phyloP scores from a whole-genome alignment of 2,329 filamentous ascomycete species.

The Alternaria consortialis region DNA sequence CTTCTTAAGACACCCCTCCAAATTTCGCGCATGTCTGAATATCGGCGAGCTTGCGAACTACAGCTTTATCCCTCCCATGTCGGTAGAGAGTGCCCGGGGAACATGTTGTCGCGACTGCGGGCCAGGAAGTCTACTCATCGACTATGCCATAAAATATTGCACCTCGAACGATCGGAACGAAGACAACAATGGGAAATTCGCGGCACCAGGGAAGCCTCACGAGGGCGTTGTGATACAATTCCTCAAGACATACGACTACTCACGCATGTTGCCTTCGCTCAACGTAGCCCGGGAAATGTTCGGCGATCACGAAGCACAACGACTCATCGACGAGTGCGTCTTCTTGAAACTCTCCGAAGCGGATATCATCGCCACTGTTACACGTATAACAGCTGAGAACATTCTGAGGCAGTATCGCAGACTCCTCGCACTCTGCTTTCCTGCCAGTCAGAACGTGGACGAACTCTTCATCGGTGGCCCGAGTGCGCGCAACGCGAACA shows the following conservation, averaged over 20 bases:
- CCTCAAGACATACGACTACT: conserved; percentile 59
- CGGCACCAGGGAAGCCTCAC: conserved; percentile 59
- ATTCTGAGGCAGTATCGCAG: conserved; percentile 63
- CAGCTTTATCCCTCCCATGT: conserved; percentile 65
- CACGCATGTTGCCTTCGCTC: conserved; percentile 61
- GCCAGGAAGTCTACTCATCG: conserved; percentile 66
- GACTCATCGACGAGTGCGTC: conserved; percentile 60
- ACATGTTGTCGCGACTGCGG: conserved; percentile 65
- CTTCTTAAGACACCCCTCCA: conserved; percentile 64
- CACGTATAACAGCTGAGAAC: conserved; percentile 66
- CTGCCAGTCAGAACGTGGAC: conserved; percentile 53
- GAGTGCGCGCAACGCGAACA: conserved; percentile 67
- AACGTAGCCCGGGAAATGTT: conserved; percentile 69
- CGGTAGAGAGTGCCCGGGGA: conserved; percentile 47
- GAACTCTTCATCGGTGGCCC: conserved; percentile 71
- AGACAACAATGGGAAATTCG: conserved; percentile 63
- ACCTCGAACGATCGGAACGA: conserved; percentile 61
- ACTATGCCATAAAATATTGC: conserved; percentile 65
- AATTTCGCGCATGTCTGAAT: conserved; percentile 67
- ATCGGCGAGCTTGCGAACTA: conserved; percentile 70
- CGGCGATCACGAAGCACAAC: conserved; percentile 64
- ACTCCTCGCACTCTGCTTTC: conserved; percentile 54
- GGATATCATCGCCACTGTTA: conserved; percentile 67
- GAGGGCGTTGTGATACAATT: conserved; percentile 64
- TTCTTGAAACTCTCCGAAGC: conserved; percentile 57